Percentiles rank a stretch among this genome's conserved stretches.
Conservation (phyloP, 75 land plant species). For the Sequoia sempervirens region DNA sequence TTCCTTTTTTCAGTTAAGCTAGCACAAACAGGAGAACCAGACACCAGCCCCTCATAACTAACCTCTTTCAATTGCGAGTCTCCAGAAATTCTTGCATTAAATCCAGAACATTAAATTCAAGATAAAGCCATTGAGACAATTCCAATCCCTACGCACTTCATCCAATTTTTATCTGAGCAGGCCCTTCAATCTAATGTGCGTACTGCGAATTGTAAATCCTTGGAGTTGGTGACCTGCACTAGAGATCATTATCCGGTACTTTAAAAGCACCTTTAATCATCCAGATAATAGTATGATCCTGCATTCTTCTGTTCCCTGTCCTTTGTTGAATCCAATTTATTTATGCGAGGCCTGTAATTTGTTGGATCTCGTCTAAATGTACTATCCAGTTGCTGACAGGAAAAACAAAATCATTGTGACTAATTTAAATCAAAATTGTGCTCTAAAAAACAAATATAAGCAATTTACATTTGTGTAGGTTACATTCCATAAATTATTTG, state of each 20-base stretch:
- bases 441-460: no score
- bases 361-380: conserved; percentile 94
- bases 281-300: conserved; percentile 89
- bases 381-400: conserved; percentile 80
- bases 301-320: conserved; percentile 93
- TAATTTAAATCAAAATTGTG: neutral
- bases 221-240: neutral
- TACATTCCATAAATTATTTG: neutral
- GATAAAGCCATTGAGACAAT: neutral
- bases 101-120: neutral
- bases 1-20: neutral
- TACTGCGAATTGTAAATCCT: neutral
- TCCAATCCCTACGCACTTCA: neutral
- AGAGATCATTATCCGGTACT: no score
- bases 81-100: neutral
- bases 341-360: conserved; percentile 85
- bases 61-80: conserved; percentile 2
- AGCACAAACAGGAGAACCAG: neutral
- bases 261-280: conserved; percentile 44
- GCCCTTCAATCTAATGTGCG: neutral
- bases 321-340: conserved; percentile 91
- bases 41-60: neutral
- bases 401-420: conserved; percentile 14
- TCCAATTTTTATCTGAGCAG: neutral
- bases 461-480: neutral